Base-by-base conservation (phyloP, 2,329 filamentous ascomycete genomes). In the Mariannaea sp. region DNA sequence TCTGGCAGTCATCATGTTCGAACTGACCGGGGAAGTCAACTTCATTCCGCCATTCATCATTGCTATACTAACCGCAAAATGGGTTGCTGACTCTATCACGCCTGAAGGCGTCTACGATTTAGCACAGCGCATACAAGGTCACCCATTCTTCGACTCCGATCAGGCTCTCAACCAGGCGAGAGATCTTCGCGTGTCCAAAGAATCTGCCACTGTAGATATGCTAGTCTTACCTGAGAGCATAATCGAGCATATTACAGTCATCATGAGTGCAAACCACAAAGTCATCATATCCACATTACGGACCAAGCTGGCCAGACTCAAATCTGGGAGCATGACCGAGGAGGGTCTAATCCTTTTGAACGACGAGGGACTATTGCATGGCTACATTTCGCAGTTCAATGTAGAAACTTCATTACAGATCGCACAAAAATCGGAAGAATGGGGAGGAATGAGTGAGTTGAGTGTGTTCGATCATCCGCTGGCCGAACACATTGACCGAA, bases 1-100 rank as follows among this genome's bases (percentile, higher is more conserved):
- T 27, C 16, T 61, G 6, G 51, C 58, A 14, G 57, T 60, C 26
- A 53, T 61, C 12, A 61, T 60, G 57, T 56, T 61, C 43, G 58
- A 61, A 9, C n/a, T 61, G 0, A 60, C 55, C 0, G 55, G 58
- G 0, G 57, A 61, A 19, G 58, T 60, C 2, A 61, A 60, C 24
- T 61, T 61, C 2, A 61, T 61, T 7, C 51, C 57, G 0, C 55
- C 57, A 3, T 59, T 47, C 5, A 58, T 60, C 30, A 47, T 60
- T 14, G 41, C 58, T 0, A 60, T 60, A 0, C 27, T 60, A 2
- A 57, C 45, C 1, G 54, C 57, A 1, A 60, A 61, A 22, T 61
- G 57, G 58, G 44, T 61, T 1, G 57, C 58, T 16, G 57, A 61
- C 46, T 49, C 40, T 3, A 61, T 60, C 14, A 53, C 51, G n/a